Evolutionary conservation across 208 protist species (phyloP).

Genomic region (Crithidia acanthocephali): DNA sequence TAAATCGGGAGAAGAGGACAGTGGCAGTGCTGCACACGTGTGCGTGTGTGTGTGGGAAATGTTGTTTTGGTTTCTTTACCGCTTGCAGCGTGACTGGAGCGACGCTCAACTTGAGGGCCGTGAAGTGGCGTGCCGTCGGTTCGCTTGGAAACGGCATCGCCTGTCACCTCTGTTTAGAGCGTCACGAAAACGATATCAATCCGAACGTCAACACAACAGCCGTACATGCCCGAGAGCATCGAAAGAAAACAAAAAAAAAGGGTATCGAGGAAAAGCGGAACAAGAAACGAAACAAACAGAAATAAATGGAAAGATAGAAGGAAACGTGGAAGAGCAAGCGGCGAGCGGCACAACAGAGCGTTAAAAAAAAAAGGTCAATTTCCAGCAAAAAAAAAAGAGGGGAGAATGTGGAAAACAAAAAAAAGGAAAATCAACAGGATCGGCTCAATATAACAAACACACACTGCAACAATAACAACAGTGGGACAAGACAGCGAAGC

Average conservation of each 20-base stretch:
- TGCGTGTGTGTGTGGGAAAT: too few relatives aligned
- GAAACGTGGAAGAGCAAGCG: neutral
- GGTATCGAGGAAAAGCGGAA: neutral
- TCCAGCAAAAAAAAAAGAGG: neutral
- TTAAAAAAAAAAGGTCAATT: neutral
- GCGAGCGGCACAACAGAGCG: neutral
- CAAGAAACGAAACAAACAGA: conserved; percentile 8
- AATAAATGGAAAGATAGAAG: conserved; percentile 12
- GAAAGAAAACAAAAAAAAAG: neutral
- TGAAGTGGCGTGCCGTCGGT: too few relatives aligned
- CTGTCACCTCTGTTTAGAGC: too few relatives aligned
- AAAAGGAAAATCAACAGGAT: neutral
- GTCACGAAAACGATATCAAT: too few relatives aligned
- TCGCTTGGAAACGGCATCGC: too few relatives aligned
- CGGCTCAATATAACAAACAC: neutral
- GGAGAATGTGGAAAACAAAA: conserved; percentile 8
- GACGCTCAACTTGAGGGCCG: too few relatives aligned
- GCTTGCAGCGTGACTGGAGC: too few relatives aligned
- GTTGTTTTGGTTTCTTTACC: too few relatives aligned
- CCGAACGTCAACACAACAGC: neutral
- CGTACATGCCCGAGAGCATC: neutral
- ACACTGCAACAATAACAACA: too few relatives aligned
- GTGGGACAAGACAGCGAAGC: too few relatives aligned
- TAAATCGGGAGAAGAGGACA: neutral
- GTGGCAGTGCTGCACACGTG: too few relatives aligned